These are phyloP conservation scores for Cystobasidiaceae sp. DNA, from an alignment of 1,284 basidiomycete species.

Conservation along the genomic window DNA sequence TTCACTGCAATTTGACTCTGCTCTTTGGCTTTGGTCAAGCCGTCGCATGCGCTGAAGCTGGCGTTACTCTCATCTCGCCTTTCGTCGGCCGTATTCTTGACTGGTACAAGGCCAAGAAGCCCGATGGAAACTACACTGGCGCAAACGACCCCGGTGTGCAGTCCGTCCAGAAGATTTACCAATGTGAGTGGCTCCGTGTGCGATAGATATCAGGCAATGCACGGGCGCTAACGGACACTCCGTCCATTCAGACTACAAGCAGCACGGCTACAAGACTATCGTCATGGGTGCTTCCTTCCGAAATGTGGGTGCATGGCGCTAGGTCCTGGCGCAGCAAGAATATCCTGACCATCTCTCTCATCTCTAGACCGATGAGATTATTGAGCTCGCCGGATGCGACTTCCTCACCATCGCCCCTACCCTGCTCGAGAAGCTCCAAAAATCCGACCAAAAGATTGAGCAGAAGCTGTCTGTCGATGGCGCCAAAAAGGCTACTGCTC, in stretches of 20 bases:
- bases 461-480: slow-evolving; percentile 71
- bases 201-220: too few species aligned
- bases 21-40: slow-evolving; percentile 98
- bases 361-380: slow-evolving; percentile 80
- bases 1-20: slow-evolving; percentile 98
- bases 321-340: too few species aligned
- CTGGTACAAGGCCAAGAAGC: slow-evolving; percentile 87
- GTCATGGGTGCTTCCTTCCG: slow-evolving; percentile 99
- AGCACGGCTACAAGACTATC: slow-evolving; percentile 96
- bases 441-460: slow-evolving; percentile 68
- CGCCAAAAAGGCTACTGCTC: slow-evolving; percentile 58
- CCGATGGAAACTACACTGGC: slow-evolving; percentile 73
- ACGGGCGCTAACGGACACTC: background rate
- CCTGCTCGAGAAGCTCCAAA: slow-evolving; percentile 87
- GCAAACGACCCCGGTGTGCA: slow-evolving; percentile 93
- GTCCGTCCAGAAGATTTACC: slow-evolving; percentile 94
- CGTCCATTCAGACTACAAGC: slow-evolving; percentile 79
- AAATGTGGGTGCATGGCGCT: slow-evolving; percentile 56
- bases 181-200: slow-evolving; percentile 43
- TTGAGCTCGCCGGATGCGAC: slow-evolving; percentile 89
- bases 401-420: slow-evolving; percentile 90
- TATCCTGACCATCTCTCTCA: slow-evolving; percentile 41
- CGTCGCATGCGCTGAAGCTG: slow-evolving; percentile 96
- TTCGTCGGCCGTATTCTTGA: slow-evolving; percentile 97
- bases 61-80: slow-evolving; percentile 96